These are phyloP conservation scores for Naumovozyma dairenensis DNA, from an alignment of 805 yeast species.

Conservation along the genomic window DNA sequence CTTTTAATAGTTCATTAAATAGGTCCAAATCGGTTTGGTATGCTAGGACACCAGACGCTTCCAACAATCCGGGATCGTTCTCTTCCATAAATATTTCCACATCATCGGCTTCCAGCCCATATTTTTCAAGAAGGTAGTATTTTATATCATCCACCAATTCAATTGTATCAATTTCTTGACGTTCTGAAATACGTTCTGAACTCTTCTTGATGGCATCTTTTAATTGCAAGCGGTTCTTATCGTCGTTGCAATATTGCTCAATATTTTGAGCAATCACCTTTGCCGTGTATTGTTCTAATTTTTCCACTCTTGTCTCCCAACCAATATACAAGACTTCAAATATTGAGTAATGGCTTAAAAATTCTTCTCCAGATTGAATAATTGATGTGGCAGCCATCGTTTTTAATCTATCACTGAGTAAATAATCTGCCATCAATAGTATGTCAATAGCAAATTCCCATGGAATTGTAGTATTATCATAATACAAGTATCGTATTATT, in stretches of 20 bases:
- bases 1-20: background rate
- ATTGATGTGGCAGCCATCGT: constrained; percentile 45
- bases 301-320: constrained; percentile 57
- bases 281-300: constrained; percentile 57
- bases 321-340: constrained; percentile 53
- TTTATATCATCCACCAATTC: constrained; percentile 73
- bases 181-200: constrained; percentile 44
- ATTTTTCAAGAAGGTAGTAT: constrained; percentile 39
- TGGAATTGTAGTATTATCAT: constrained; percentile 48
- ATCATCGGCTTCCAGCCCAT: constrained; percentile 24
- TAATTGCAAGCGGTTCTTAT: constrained; percentile 32
- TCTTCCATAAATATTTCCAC: constrained; percentile 1
- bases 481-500: constrained; percentile 47
- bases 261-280: constrained; percentile 45
- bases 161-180: constrained; percentile 72
- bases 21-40: background rate
- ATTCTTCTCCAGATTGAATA: constrained; percentile 25
- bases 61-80: background rate
- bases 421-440: constrained; percentile 45
- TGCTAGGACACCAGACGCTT: background rate
- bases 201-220: constrained; percentile 33
- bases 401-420: constrained; percentile 54
- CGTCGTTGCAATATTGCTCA: constrained; percentile 27
- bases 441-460: constrained; percentile 44
- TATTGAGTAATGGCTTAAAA: constrained; percentile 30